Evolutionary conservation across 176 grass and related monocot species (phyloP), one percentile per base, ranked within the genome.

Genomic region (Rhipidocladum racemiflorum): DNA sequence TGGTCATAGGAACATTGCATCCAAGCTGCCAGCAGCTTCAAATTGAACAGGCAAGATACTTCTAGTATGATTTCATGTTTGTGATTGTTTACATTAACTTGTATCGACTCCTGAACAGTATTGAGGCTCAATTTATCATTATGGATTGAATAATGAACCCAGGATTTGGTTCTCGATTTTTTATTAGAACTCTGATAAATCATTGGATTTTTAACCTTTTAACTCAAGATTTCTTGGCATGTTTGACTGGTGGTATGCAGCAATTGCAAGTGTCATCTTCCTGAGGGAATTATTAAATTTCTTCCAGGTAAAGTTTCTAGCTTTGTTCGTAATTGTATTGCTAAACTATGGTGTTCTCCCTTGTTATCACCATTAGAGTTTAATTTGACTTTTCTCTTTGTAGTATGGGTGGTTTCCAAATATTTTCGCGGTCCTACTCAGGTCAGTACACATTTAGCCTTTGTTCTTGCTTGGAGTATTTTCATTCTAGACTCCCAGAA

Each of bases 201-300:
- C 66, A 76, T 51, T 53, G 25, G 21, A 45, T 76, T 82, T 34
- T 79, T 75, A 61, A 28, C 38, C 32, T 68, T 74, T 17, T 29
- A 54, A 43, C 25, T 66, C 30, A 77, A 62, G n/a, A 32, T 65
- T 46, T 54, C 7, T 64, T 40, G 42, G 76, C n/a, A 74, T 76
- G 75, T 57, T 73, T 54, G 11, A 45, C 49, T 51, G 84, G 16
- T 87, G 56, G 25, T 61, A 59, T 91, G 91, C 86, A 94, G 91
- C 83, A 76, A 88, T 94, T 88, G 65, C 88, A 36, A 65, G 21
- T 32, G 64, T 91, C 56, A 84, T 94, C 76, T 91, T 90, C 71
- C 77, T 88, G 59, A 86, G 74, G 59, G 86, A 89, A 65, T 65
- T 85, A 43, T 80, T 40, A 70, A 57, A 79, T 79, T 81, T 83